Percentiles rank a stretch among this genome's conserved stretches.
These are phyloP conservation scores for Cryptosporidium viatorum DNA, from an alignment of 169 alveolate species.

Conservation along the genomic window DNA sequence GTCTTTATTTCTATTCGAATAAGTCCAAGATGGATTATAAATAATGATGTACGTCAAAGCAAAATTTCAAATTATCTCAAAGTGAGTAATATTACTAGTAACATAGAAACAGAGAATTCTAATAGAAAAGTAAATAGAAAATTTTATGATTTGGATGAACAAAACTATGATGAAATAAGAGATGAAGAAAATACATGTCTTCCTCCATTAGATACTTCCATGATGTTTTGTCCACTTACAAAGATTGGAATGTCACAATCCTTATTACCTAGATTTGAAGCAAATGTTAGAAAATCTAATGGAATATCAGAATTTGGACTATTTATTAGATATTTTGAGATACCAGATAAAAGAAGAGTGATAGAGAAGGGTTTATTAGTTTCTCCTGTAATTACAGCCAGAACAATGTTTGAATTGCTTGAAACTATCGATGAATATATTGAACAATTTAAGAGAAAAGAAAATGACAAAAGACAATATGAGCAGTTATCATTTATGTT, in stretches of 20 bases:
- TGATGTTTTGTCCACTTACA: conserved; percentile 64
- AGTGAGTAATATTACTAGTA: neutral
- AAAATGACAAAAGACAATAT: conserved; percentile 20
- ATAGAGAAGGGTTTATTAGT: conserved; percentile 24
- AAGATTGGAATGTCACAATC: conserved; percentile 53
- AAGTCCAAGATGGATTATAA: conserved; percentile 48
- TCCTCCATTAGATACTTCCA: conserved; percentile 36
- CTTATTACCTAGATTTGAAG: conserved; percentile 38
- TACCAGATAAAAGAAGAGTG: conserved; percentile 51
- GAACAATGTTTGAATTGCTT: conserved; percentile 27
- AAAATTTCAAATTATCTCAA: conserved; percentile 12
- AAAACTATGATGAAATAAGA: conserved; percentile 24
- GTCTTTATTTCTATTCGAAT: conserved; percentile 20
- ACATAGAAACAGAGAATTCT: neutral
- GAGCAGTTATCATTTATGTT: conserved; percentile 19
- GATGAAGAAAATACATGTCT: conserved; percentile 42
- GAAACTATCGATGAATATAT: conserved; percentile 46
- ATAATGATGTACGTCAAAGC: conserved; percentile 13
- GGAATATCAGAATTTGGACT: conserved; percentile 51
- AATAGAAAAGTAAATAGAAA: neutral
- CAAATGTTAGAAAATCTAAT: conserved; percentile 33
- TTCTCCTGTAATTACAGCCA: conserved; percentile 18
- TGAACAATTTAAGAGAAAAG: conserved; percentile 52
- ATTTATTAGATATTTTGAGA: conserved; percentile 45
- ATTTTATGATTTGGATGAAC: conserved; percentile 2